These are phyloP conservation scores for Periglandula ipomoeae DNA, from an alignment of 2,329 filamentous ascomycete species.

Conservation along the genomic window DNA sequence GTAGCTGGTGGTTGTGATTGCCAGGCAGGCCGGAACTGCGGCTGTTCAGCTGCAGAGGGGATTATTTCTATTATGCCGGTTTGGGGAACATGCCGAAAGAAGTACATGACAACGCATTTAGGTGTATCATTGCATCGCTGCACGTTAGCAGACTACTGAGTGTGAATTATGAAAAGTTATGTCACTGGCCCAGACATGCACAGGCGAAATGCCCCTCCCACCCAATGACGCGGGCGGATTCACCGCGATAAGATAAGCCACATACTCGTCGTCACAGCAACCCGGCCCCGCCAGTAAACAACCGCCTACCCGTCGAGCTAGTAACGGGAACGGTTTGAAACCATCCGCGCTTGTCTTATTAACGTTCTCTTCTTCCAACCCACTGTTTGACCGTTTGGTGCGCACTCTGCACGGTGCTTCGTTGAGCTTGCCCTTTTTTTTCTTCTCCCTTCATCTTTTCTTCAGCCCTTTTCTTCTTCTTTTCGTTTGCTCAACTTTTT, in stretches of 20 bases:
- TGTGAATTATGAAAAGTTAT: too few species aligned
- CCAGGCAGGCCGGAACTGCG: too few species aligned
- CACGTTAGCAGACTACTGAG: too few species aligned
- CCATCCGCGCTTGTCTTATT: slow-evolving; percentile 1
- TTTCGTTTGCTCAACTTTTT: background rate
- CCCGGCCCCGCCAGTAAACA: slow-evolving; percentile 16
- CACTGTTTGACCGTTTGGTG: background rate
- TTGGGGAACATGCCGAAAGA: too few species aligned
- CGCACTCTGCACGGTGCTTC: background rate
- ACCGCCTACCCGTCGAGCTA: slow-evolving; percentile 3
- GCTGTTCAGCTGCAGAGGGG: too few species aligned
- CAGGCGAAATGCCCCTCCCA: too few species aligned
- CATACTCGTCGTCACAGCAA: slow-evolving; percentile 15
- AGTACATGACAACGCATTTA: too few species aligned
- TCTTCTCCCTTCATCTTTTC: background rate
- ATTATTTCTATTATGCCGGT: too few species aligned
- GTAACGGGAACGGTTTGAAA: background rate
- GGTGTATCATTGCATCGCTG: too few species aligned
- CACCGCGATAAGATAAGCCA: slow-evolving; percentile 14
- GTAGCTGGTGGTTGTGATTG: too few species aligned
- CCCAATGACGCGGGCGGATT: background rate
- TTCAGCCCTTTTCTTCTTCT: background rate
- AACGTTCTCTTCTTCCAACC: background rate
- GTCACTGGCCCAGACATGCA: too few species aligned
- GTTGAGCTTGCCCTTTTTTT: background rate